Percentiles rank a stretch among this genome's conserved stretches.
Conservation (phyloP, 2,329 filamentous ascomycete species). For the Stagonosporopsis rhizophila region DNA sequence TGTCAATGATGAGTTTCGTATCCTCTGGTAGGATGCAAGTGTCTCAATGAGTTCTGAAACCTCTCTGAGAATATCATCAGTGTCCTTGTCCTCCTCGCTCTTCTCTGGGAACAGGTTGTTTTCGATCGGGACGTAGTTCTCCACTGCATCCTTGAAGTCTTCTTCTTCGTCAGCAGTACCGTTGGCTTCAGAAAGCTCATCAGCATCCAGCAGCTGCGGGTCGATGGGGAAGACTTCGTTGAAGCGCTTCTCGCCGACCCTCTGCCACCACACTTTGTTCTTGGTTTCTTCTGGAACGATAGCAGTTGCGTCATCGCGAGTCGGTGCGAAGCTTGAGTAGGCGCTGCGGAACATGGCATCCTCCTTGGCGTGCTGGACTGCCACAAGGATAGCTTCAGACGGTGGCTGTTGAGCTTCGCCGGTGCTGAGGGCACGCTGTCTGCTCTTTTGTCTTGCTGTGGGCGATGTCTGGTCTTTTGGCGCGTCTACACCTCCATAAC, state of each 20-base stretch:
- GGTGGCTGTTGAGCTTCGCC: slow-evolving; percentile 64
- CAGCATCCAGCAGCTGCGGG: slow-evolving; percentile 49
- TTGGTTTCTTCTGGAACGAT: slow-evolving; percentile 72
- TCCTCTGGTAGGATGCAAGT: slow-evolving; percentile 78
- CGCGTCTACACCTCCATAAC: slow-evolving; percentile 58
- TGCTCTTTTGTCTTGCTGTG: slow-evolving; percentile 71
- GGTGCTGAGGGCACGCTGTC: slow-evolving; percentile 74
- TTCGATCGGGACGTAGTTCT: slow-evolving; percentile 45
- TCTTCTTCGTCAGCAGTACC: slow-evolving; percentile 42
- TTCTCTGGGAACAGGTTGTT: slow-evolving; percentile 31
- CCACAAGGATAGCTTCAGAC: slow-evolving; percentile 49
- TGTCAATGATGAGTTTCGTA: slow-evolving; percentile 74
- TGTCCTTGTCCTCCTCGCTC: slow-evolving; percentile 63
- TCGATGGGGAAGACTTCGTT: slow-evolving; percentile 68
- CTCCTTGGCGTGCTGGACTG: slow-evolving; percentile 67
- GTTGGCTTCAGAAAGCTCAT: slow-evolving; percentile 51
- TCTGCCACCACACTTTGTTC: slow-evolving; percentile 78
- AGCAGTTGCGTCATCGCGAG: slow-evolving; percentile 74
- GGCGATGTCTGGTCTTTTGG: slow-evolving; percentile 61
- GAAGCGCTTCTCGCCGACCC: slow-evolving; percentile 69
- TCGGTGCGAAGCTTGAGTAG: slow-evolving; percentile 81
- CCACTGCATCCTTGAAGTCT: slow-evolving; percentile 50
- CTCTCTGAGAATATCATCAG: slow-evolving; percentile 73
- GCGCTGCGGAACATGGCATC: slow-evolving; percentile 77
- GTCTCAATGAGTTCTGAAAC: slow-evolving; percentile 80